Evolutionary conservation across 2,329 filamentous ascomycete genomes (phyloP), one percentile per base, ranked within the genome.

Genomic region (Colletotrichum ledebouriae): DNA sequence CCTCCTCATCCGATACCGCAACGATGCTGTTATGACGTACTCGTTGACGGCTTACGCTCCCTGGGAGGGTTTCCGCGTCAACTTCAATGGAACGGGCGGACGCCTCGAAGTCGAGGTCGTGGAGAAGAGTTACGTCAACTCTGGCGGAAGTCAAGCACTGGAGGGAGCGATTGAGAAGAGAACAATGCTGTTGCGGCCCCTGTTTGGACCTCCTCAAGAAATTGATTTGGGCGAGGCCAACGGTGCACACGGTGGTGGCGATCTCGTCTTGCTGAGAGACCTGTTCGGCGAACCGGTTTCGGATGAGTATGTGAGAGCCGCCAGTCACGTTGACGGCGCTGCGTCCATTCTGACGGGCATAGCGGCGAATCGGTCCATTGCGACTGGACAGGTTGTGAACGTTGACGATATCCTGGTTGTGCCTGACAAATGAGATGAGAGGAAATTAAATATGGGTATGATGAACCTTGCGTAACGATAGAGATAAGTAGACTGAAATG

Each of bases 101-200:
- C 78, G 88, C 0, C 74, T 90, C 2, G 88, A 90, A 76, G 80
- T 89, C 63, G 86, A 90, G 72, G 86, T 90, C 0, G 85, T 90
- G 0, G 88, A 90, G 76, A 86, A 86, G 67, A 86, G 85, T 71
- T 90, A 90, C 71, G 85, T 87, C 44, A 89, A 88, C 73, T 85
- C 86, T 1, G 87, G 87, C 0, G 87, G 87, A 0, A 86, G 88
- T 34, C 87, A 89, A 74, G 80, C 83, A 2, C 74, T 80, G 0
- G 86, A 89, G 71, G 87, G 86, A 0, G 83, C 83, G 0, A 75
- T 88, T 9, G 86, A 88, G 73, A 79, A 75, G 52, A 79, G 82
- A 50, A 80, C 79, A 2, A 82, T 89, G 34, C 75, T 84, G 6
- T 72, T 90, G 29, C 77, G 86, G 60, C 85, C 83, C 11, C 71